Evolutionary conservation across 768 basidiomycete genomes (phyloP).

Genomic region (Leccinum boreale): DNA sequence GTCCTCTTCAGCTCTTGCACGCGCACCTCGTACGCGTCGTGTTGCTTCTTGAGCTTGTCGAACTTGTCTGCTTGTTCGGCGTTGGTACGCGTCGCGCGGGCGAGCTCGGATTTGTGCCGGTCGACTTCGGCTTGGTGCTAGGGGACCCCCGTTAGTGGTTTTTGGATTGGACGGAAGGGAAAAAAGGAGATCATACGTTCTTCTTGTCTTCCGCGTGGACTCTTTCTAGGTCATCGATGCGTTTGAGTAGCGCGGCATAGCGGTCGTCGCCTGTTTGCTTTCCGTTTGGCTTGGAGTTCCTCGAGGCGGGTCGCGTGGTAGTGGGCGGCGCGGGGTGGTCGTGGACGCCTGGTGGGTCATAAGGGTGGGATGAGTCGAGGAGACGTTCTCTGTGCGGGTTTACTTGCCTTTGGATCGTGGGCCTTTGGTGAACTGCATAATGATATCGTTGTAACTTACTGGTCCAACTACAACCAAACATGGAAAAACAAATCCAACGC

Average conservation of each 20-base stretch:
- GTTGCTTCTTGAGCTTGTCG: slow-evolving; percentile 65
- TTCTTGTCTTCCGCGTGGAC: slow-evolving; percentile 67
- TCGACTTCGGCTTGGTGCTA: slow-evolving; percentile 65
- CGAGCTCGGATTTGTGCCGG: slow-evolving; percentile 54
- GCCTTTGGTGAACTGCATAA: slow-evolving; percentile 48
- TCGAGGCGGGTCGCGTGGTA: slow-evolving; percentile 21
- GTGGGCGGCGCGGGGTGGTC: neutral
- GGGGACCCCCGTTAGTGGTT: neutral
- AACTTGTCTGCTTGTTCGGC: slow-evolving; percentile 50
- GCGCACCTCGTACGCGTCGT: slow-evolving; percentile 52
- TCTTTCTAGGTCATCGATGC: slow-evolving; percentile 61
- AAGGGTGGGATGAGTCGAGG: neutral
- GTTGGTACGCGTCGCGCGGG: slow-evolving; percentile 43
- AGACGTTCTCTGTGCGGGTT: too few species aligned
- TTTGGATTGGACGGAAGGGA: neutral
- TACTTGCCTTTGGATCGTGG: slow-evolving; percentile 31
- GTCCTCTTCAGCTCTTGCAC: slow-evolving; percentile 59
- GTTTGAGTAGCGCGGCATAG: slow-evolving; percentile 54
- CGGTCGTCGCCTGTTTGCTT: slow-evolving; percentile 38
- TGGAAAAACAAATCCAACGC: slow-evolving; percentile 18
- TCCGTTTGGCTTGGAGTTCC: slow-evolving; percentile 25
- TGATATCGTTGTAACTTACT: slow-evolving; percentile 3
- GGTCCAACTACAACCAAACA: slow-evolving; percentile 19
- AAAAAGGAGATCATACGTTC: slow-evolving; percentile 35
- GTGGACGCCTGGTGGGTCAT: slow-evolving; percentile 40